Base-by-base conservation (phyloP, 1,139 yeast genomes). In the Sugiyamaella neomexicana region DNA sequence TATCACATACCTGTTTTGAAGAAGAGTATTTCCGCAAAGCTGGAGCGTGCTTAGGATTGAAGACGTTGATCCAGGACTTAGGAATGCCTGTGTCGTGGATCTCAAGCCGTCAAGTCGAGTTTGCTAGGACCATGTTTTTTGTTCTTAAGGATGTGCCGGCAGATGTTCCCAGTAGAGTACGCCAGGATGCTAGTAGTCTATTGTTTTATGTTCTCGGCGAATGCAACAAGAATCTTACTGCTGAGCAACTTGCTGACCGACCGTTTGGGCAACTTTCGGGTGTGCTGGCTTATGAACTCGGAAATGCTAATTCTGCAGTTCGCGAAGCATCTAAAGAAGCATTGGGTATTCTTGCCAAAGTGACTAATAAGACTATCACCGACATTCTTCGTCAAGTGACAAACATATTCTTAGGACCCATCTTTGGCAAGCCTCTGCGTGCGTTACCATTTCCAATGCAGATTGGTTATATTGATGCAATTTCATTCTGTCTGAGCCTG, bases 361-460 rank as follows among this genome's bases (percentile, higher is more conserved):
- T 86, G 0, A 85, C 95, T 0, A 75, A 76, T 1, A 84, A 85
- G 20, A 80, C 95, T 1, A 77, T 90, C 51, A 80, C 93, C 1
- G 80, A 84, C 1, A 80, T 95, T 60, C 83, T 95, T 70, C 82
- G 82, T 9, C 95, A 95, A 13, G 90, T 95, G 49, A 89, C 89
- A 62, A 86, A 82, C 44, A 81, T 91, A 46, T 75, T 95, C 44
- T 73, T 95, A 48, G 89, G 95, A 0, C 99, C 99, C 7, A 93
- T 95, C 42, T 95, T 93, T 74, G 96, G 97, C 5, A 95, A 95
- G 66, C 99, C 99, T 0, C 74, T 95, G 57, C 79, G 99, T 59
- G 99, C 99, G 0, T 77, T 95, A 58, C 99, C 99, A 0, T 93
- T 95, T 74, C 95, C 97, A 2, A 93, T 91, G 97, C 99, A 95